A percentile compares a stretch with the other conserved stretches of the same genome.
Conservation (phyloP, 148 eudicot genomes). For the Dianthus caryophyllus region DNA sequence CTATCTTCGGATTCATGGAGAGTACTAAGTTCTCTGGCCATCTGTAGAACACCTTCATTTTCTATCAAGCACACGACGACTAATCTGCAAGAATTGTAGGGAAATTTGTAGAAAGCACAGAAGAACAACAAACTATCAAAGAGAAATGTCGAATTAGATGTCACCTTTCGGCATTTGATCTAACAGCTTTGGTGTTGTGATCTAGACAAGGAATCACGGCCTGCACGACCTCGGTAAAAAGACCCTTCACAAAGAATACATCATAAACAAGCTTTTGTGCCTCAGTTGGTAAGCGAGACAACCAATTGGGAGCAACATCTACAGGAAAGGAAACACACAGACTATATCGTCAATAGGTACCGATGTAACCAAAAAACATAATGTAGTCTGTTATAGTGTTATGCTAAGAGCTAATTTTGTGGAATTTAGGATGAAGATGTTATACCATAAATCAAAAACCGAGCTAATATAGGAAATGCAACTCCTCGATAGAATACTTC, state of each 20-base stretch:
- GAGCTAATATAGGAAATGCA: constrained; percentile 65
- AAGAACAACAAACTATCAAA: not conserved
- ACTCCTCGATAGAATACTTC: constrained; percentile 64
- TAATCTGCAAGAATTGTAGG: constrained; percentile 43
- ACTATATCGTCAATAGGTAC: not conserved
- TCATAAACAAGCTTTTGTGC: constrained; percentile 83
- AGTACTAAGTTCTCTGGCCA: constrained; percentile 52
- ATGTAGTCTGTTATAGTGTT: not conserved
- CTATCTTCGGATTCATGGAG: constrained; percentile 31
- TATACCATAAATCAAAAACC: constrained; percentile 64
- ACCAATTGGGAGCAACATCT: constrained; percentile 91
- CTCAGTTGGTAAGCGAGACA: constrained; percentile 67
- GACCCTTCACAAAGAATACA: constrained; percentile 63
- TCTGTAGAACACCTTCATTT: constrained; percentile 53
- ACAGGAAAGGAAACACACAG: constrained; percentile 24
- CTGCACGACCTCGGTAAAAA: constrained; percentile 58
- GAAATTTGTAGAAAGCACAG: not conserved
- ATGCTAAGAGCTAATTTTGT: not conserved
- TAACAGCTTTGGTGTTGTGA: constrained; percentile 38
- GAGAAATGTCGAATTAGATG: not conserved
- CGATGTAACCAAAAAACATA: not conserved
- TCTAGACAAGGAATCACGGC: constrained; percentile 65
- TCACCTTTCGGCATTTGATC: constrained; percentile 85
- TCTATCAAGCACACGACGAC: constrained; percentile 68
- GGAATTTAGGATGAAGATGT: not conserved